Base-by-base conservation (phyloP, 768 basidiomycete genomes). In the Lactarius akahatsu region DNA sequence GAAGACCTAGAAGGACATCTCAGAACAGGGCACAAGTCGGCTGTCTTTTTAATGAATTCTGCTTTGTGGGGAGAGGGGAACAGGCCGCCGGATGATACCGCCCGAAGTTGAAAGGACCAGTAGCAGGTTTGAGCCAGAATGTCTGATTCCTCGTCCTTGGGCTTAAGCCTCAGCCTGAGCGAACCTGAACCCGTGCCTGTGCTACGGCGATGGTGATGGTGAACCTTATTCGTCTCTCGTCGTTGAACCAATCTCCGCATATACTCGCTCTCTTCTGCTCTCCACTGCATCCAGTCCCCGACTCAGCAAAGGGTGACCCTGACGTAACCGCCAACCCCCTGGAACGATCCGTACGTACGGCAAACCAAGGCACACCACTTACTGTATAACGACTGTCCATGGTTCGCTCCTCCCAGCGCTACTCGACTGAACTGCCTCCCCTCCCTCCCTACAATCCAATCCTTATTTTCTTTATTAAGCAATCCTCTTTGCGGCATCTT, bases 231-330 rank as follows among this genome's bases (percentile, higher is more conserved):
- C 47, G 47, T 13, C 47, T 23, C 45, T 40, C 66, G 50, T 70
- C 72, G 72, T 75, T 74, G 73, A 68, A 72, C 36, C 77, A 77
- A 78, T 76, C 76, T 74, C 73, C 57, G 67, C 77, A 76, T 84
- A 82, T 81, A 82, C 71, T 11, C 47, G 9, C 23, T 23, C 23
- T 26, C 47, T 72, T 74, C 71, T 73, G 64, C 74, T 69, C 74
- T 71, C 34, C 34, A 69, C 66, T 45, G 45, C 45, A 50, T 50
- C 50, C 23, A 47, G 47, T 50, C 47, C 47, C 47, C 47, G 47
- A 50, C 18, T 34, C 38, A 45, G 47, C 26, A 57, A 32, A 60
- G 66, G 66, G 66, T 67, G 36, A 60, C 62, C n/a, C n/a, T 67
- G 66, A 67, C 66, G 66, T 67, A 67, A 67, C 62, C 58, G 66